A percentile compares a stretch with the other conserved stretches of the same genome.
phyloP scores from a whole-genome alignment of 176 grass and related monocot species.

The Poa annua region DNA sequence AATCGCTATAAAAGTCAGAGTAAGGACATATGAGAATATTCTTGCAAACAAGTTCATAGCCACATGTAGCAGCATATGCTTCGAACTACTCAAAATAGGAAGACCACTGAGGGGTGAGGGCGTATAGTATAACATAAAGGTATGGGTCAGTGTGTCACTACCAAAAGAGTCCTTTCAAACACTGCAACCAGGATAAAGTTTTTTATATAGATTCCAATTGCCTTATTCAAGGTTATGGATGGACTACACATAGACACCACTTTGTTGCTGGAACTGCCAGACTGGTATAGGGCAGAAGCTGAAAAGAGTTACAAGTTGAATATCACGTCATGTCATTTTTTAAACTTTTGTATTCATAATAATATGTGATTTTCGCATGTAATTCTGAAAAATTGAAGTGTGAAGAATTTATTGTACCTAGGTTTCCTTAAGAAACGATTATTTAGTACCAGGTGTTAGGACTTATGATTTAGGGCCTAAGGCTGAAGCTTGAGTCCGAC shows the following conservation, averaged over 20 bases:
- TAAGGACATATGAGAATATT: conserved; percentile 5
- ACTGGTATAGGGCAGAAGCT: background rate
- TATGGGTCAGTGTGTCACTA: background rate
- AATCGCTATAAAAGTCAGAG: conserved; percentile 11
- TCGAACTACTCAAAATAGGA: conserved; percentile 24
- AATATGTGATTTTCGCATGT: background rate
- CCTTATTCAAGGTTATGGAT: conserved; percentile 28
- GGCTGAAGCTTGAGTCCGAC: background rate
- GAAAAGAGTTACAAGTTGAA: background rate
- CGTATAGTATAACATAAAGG: conserved; percentile 5
- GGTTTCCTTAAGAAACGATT: background rate
- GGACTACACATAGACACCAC: conserved; percentile 32
- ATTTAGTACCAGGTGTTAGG: background rate
- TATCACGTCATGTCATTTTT: background rate
- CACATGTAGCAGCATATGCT: conserved; percentile 5
- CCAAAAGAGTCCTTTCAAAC: conserved; percentile 34
- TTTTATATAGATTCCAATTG: conserved; percentile 22
- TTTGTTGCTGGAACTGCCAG: background rate
- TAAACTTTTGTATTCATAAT: background rate
- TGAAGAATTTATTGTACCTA: background rate
- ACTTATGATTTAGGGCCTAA: background rate
- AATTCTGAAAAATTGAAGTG: conserved; percentile 3
- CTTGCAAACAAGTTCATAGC: background rate
- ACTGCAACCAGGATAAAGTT: conserved; percentile 21
- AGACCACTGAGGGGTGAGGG: background rate